Base-by-base conservation (phyloP, 805 yeast species). In the Suhomyces sp. region DNA sequence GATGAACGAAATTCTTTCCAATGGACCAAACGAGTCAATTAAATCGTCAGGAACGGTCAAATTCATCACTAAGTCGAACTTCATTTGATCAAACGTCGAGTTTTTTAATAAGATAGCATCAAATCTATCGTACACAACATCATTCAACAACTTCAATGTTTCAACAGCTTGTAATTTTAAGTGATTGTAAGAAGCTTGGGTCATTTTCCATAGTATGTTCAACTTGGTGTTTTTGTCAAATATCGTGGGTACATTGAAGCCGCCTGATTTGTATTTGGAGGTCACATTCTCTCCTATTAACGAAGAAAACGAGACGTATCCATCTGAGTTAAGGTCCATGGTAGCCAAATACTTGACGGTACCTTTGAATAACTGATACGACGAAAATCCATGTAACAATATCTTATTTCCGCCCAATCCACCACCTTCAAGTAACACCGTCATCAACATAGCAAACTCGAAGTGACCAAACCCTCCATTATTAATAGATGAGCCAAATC, bases 331-430 rank as follows among this genome's bases (percentile, higher is more conserved):
- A 46, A 92, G 68, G 66, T 91, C 96, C 77, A 85, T 84, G 2
- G 88, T 81, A 2, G 97, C 96, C 54, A 93, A 65, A 63, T 87
- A 92, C 60, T 84, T 83, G 51, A 94, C 77, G 1, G 89, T 84
- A 64, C 96, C 97, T 65, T 89, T 92, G 76, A 94, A 94, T 48
- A 94, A 73, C 71, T 94, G 99, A 65, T 91, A 94, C 20, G 96
- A 86, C 3, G 97, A 90, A 67, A 87, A 93, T 0, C 98, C 99
- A 59, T 85, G 86, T 37, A 91, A 68, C 50, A 94, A 75, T 21
- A 90, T 85, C 61, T 84, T 87, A 60, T 85, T 86, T 12, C 96
- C 94, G 57, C 76, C 78, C 6, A 73, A 67, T 53, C 93, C 92
- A 59, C 96, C 96, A 60, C 97, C 97, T 55, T 85, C 83, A 43